phyloP scores from a whole-genome alignment of 78 protist species.

The Pigoraptor vietnamica region DNA sequence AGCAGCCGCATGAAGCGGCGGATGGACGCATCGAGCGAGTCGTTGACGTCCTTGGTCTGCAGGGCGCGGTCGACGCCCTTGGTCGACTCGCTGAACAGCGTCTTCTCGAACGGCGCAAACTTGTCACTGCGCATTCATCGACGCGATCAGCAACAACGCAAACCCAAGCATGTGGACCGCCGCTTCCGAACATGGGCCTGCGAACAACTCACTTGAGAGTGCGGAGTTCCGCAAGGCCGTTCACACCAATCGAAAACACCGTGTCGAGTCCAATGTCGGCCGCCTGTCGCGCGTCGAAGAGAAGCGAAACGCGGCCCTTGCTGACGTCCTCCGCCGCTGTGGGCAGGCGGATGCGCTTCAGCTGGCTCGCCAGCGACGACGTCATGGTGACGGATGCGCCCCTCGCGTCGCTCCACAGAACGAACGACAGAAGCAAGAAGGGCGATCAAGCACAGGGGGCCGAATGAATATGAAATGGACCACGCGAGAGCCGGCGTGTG shows the following conservation, averaged over 20 bases:
- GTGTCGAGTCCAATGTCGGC: not conserved
- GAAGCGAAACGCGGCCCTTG: slow-evolving; percentile 6
- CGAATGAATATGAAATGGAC: too few species aligned
- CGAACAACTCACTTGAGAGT: not conserved
- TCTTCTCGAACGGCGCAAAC: slow-evolving; percentile 3
- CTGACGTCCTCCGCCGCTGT: not conserved
- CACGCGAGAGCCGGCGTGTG: too few species aligned
- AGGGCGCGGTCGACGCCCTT: slow-evolving; percentile 20
- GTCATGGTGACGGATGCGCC: not conserved
- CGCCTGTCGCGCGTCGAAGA: not conserved
- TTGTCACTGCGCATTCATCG: not conserved
- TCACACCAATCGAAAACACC: not conserved
- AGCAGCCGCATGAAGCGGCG: slow-evolving; percentile 23
- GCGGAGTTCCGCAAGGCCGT: slow-evolving; percentile 16
- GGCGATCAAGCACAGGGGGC: too few species aligned
- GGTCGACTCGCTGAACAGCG: not conserved
- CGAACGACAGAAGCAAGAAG: too few species aligned
- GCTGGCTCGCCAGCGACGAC: not conserved
- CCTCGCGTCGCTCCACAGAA: not conserved
- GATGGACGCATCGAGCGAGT: slow-evolving; percentile 28
- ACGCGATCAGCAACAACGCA: not conserved
- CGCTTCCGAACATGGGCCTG: too few species aligned
- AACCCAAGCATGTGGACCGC: not conserved
- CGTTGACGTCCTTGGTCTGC: slow-evolving; percentile 42
- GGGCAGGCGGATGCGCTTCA: not conserved